Evolutionary conservation across 768 basidiomycete species (phyloP).

Genomic region (Tricholoma saponaceum): DNA sequence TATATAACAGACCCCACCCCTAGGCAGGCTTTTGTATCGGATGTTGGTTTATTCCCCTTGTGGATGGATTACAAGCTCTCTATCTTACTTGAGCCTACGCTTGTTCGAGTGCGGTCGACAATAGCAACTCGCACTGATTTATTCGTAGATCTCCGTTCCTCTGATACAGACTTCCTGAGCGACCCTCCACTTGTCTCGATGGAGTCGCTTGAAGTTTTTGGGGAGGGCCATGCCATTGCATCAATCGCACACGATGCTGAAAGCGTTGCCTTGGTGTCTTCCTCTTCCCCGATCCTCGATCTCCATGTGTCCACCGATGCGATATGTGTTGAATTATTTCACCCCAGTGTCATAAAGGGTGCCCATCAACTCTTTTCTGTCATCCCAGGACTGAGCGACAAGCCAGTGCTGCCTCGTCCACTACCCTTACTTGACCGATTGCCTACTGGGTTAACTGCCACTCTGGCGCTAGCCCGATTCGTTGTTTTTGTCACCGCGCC

Average conservation of each 20-base stretch:
- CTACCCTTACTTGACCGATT: conserved; percentile 35
- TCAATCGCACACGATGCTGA: conserved; percentile 44
- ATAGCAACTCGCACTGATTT: conserved; percentile 20
- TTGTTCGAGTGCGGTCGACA: conserved; percentile 47
- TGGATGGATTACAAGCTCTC: conserved; percentile 39
- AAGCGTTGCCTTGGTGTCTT: conserved; percentile 36
- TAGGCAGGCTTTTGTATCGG: conserved; percentile 20
- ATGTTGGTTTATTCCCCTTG: conserved; percentile 38
- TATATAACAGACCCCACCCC: conserved; percentile 29
- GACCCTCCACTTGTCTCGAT: conserved; percentile 54
- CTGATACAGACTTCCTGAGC: conserved; percentile 34
- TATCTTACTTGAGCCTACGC: conserved; percentile 45
- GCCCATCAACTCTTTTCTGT: conserved; percentile 47
- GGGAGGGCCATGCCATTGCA: conserved; percentile 43
- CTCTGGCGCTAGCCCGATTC: conserved; percentile 56
- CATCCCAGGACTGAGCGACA: conserved; percentile 20
- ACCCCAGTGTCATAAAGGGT: conserved; percentile 50
- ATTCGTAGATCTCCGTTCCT: conserved; percentile 23
- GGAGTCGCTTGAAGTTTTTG: conserved; percentile 49
- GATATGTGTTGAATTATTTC: conserved; percentile 66
- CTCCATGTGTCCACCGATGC: conserved; percentile 51
- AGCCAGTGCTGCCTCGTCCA: conserved; percentile 5
- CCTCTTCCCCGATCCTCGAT: conserved; percentile 39
- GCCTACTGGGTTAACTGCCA: conserved; percentile 51
- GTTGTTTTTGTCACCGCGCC: conserved; percentile 70